These are phyloP conservation scores for Aspergillus bertholletiae DNA, from an alignment of 495 filamentous ascomycete genomes.

Conservation along the genomic window DNA sequence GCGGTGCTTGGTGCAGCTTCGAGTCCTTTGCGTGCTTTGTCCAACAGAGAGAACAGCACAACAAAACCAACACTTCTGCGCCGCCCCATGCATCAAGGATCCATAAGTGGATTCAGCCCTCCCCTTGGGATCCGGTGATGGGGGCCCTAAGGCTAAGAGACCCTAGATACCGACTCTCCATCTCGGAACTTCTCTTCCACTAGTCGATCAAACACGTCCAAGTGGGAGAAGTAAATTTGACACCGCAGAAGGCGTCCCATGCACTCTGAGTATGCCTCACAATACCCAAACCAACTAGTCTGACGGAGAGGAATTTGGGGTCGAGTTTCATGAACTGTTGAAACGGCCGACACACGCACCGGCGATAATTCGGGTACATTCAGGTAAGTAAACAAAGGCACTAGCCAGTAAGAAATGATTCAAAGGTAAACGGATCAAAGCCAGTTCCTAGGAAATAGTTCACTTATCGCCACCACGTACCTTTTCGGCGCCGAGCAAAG, in stretches of 20 bases:
- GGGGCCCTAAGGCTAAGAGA: neutral
- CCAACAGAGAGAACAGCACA: neutral
- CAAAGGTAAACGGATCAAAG: neutral
- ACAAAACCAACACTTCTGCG: neutral
- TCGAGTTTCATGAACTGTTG: neutral
- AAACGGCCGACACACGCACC: neutral
- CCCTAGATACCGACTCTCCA: neutral
- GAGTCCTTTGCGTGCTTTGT: neutral
- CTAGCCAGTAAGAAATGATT: neutral
- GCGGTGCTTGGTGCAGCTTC: neutral
- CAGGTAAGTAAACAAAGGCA: neutral
- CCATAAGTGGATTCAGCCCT: neutral
- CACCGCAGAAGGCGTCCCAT: neutral
- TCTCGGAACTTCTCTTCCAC: neutral
- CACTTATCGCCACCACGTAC: neutral
- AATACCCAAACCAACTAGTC: neutral
- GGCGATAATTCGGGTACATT: neutral
- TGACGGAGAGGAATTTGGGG: neutral
- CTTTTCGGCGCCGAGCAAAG: neutral
- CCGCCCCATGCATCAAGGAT: neutral
- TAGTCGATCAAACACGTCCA: neutral
- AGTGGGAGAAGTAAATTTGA: neutral
- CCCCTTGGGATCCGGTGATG: neutral
- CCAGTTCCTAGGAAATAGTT: neutral
- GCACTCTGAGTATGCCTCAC: neutral